Evolutionary conservation across 2,329 filamentous ascomycete genomes (phyloP).

Genomic region (Pseudogymnoascus sp.): DNA sequence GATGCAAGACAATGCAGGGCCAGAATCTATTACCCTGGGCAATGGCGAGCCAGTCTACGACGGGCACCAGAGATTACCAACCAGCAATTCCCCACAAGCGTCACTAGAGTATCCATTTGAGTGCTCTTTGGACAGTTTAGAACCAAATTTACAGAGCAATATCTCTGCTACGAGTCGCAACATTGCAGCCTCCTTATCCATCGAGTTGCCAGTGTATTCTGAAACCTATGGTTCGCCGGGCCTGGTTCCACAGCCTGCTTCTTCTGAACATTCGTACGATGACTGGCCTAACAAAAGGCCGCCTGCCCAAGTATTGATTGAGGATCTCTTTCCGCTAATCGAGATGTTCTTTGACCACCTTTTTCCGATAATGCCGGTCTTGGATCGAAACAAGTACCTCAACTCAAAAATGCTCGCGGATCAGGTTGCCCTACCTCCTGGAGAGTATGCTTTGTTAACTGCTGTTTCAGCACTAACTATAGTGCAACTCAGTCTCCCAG

Average conservation of each 20-base stretch:
- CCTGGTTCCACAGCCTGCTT: neutral
- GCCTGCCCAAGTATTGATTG: neutral
- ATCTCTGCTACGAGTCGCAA: neutral
- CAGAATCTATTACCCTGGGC: neutral
- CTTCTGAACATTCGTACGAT: neutral
- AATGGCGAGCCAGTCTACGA: neutral
- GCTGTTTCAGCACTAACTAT: slow-evolving; percentile 2
- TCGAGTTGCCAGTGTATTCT: neutral
- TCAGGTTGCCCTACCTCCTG: neutral
- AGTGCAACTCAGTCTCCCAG: slow-evolving; percentile 5
- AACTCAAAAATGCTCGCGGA: neutral
- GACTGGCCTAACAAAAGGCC: neutral
- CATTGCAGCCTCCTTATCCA: neutral
- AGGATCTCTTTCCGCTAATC: neutral
- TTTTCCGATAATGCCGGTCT: slow-evolving; percentile 51
- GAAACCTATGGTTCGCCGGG: neutral
- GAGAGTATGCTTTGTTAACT: neutral
- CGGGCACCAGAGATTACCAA: neutral
- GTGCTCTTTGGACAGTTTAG: neutral
- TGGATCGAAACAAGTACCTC: slow-evolving; percentile 31
- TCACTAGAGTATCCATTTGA: neutral
- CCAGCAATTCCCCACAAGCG: neutral
- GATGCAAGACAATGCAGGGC: neutral
- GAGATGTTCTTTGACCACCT: slow-evolving; percentile 47
- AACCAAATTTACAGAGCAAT: neutral